Base-by-base conservation (phyloP, 257 asterid species). In the Eucommia ulmoides region DNA sequence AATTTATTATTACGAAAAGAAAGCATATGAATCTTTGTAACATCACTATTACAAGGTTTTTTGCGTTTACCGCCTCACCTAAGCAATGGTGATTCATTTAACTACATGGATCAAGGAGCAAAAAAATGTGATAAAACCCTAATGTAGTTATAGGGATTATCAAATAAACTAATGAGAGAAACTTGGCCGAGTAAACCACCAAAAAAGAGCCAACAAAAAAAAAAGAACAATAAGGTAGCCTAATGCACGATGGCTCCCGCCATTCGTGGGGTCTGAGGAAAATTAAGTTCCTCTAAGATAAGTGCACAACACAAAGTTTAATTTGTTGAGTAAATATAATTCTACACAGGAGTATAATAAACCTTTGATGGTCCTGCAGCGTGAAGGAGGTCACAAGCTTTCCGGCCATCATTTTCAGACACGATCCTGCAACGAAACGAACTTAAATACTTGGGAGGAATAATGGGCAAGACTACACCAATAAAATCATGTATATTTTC, bases 361-460 rank as follows among this genome's bases (percentile, higher is more conserved):
- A 87, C 99, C 94, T 91, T 91, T 58, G 93, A 74, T 38, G 99
- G 99, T 45, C 99, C 99, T 63, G 95, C 92, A 66, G 89, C 81
- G 70, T 86, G 99, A 66, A 91, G 87, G 57, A 70, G 63, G 70
- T 74, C 78, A 81, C 99, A 91, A 55, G 94, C 99, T 59, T 86
- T 80, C 73, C 91, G 74, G 54, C 99, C 99, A 65, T 91, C 93
- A 72, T 83, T 74, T 74, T 91, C 97, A 52, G 94, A 73, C 50
- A 49, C 67, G 59, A 91, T 91, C 73, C 97, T 91, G 74, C 58
- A 19, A 64, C 46, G 62, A 49, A 24, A n/a, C n/a, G n/a, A n/a
- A n/a, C n/a, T n/a, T n/a, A n/a, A n/a, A n/a, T n/a, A n/a, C n/a
- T n/a, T n/a, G n/a, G n/a, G n/a, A n/a, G n/a, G n/a, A n/a, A n/a